Percentiles rank a stretch among this genome's conserved stretches.
phyloP scores from a whole-genome alignment of 1,284 basidiomycete species.

The Singerocomus inundabilis region DNA sequence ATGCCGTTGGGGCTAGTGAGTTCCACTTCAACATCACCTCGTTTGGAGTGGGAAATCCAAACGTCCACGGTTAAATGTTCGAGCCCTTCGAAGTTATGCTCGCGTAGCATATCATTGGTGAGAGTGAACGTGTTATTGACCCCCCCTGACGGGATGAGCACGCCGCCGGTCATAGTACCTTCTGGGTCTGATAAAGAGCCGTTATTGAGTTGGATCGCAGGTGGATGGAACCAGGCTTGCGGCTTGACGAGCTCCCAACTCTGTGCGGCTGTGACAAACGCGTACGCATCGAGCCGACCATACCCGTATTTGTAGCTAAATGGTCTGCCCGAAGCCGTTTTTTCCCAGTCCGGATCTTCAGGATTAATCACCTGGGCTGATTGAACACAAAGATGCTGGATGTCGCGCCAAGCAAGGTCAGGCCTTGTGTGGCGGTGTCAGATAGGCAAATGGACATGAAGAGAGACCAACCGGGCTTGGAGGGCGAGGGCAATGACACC shows the following conservation, averaged over 20 bases:
- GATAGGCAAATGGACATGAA: neutral
- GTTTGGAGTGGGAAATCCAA: constrained; percentile 84
- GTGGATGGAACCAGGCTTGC: constrained; percentile 85
- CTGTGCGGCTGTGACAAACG: constrained; percentile 80
- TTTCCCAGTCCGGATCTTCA: constrained; percentile 94
- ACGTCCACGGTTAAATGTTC: constrained; percentile 95
- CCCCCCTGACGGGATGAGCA: constrained; percentile 67
- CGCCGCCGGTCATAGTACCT: constrained; percentile 60
- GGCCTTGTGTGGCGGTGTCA: constrained; percentile 23
- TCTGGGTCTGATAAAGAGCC: constrained; percentile 59
- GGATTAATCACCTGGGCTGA: constrained; percentile 82
- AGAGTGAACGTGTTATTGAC: constrained; percentile 68
- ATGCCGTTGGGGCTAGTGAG: constrained; percentile 85
- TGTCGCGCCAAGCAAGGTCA: constrained; percentile 95
- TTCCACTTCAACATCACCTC: constrained; percentile 95
- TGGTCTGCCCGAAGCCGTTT: constrained; percentile 71
- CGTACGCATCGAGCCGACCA: constrained; percentile 84
- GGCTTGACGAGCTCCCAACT: constrained; percentile 90
- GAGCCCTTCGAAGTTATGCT: constrained; percentile 81
- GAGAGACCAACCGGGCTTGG: constrained; percentile 64
- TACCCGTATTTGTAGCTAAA: constrained; percentile 99
- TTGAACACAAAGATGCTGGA: constrained; percentile 87
- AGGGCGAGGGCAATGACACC: constrained; percentile 90
- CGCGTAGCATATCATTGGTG: constrained; percentile 66
- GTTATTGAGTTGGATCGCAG: constrained; percentile 64